phyloP scores from a whole-genome alignment of 805 yeast species.

The Lipomyces sp. region DNA sequence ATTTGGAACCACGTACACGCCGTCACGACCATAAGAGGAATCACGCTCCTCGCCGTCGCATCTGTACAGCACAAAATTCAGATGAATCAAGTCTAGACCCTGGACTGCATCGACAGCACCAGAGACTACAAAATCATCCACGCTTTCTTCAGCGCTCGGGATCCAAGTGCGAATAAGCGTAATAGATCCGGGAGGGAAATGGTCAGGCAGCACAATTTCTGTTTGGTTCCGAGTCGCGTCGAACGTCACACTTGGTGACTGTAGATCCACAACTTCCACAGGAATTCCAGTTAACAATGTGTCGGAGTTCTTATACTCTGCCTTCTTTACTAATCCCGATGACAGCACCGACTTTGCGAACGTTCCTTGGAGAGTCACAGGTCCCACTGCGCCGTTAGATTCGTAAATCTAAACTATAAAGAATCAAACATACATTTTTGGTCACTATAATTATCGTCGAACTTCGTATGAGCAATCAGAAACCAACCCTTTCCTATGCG shows the following conservation, averaged over 20 bases:
- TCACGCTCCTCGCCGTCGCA: conserved; percentile 91
- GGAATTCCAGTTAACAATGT: conserved; percentile 65
- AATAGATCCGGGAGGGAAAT: conserved; percentile 89
- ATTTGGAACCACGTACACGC: conserved; percentile 75
- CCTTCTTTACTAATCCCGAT: conserved; percentile 59
- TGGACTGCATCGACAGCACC: conserved; percentile 79
- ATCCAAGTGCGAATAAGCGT: conserved; percentile 77
- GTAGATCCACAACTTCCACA: conserved; percentile 60
- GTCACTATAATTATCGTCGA: conserved; percentile 50
- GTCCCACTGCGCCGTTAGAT: conserved; percentile 36
- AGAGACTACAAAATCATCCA: conserved; percentile 63
- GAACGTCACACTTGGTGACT: conserved; percentile 54
- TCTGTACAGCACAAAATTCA: conserved; percentile 74
- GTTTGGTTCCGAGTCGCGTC: conserved; percentile 54
- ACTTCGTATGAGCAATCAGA: conserved; percentile 84
- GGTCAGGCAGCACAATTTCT: conserved; percentile 59
- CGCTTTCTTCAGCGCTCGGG: conserved; percentile 63
- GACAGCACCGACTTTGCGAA: conserved; percentile 57
- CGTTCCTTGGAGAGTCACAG: conserved; percentile 46
- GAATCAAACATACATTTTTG: conserved; percentile 30
- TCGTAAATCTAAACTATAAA: background rate
- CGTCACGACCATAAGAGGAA: conserved; percentile 69
- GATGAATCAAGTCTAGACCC: conserved; percentile 64
- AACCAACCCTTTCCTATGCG: conserved; percentile 87
- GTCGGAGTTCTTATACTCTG: conserved; percentile 52